Evolutionary conservation across 148 eudicot species (phyloP), one percentile per base, ranked within the genome.

Genomic region (Dysphania ambrosioides): DNA sequence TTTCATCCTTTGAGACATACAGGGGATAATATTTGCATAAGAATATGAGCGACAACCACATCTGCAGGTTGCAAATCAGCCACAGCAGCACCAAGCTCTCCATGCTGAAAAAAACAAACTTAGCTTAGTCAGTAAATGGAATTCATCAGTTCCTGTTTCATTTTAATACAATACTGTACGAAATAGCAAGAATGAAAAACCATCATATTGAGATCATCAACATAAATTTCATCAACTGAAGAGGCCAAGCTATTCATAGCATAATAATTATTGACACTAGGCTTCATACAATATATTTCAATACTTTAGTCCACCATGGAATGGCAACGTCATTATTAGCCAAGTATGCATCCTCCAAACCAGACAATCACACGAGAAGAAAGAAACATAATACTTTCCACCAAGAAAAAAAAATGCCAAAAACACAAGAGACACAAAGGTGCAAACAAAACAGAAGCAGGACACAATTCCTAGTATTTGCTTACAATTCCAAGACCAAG

Each of bases 401-500:
- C 31, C 24, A 3, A 23, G 23, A 16, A 66, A 51, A 56, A 36
- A 34, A 35, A 30, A 51, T 8, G 21, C 21, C 49, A 5, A 44
- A 44, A 8, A 72, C 51, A 42, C 16, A 21, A 41, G 29, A 42
- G 32, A 55, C 55, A 31, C 9, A 40, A 18, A 32, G 24, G 13
- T 32, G 51, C 62, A 49, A 6, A 49, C 24, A 23, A 40, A 35
- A 31, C 31, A 42, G 21, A 9, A 32, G 40, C 47, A 38, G 49
- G 10, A 42, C 66, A 27, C 51, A 21, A 44, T 66, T 12, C 53
- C 13, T 27, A 65, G 51, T 59, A 63, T 58, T 35, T 71, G 71
- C 98, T 88, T 86, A 95, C 97, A 78, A 95, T 92, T 84, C 99
- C 98, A 70, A 95, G 93, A 74, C 98, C 98, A 83, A 95, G 92